phyloP scores from a whole-genome alignment of 2,329 filamentous ascomycete genomes.

The Trichoderma atrobrunneum region DNA sequence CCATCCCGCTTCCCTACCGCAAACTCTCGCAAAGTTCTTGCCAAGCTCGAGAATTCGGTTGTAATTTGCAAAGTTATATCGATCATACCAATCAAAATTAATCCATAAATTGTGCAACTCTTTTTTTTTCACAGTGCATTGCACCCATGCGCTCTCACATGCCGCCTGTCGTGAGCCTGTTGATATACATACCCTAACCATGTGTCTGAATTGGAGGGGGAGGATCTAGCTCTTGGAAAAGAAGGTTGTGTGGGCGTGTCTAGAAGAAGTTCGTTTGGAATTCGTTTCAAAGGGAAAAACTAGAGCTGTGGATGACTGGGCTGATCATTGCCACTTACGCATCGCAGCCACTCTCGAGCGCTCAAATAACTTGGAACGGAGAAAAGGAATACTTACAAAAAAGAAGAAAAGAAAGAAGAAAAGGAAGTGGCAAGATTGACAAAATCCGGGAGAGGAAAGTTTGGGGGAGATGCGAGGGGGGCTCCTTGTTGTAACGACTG shows the following conservation, averaged over 20 bases:
- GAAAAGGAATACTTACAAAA: neutral
- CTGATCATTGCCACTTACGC: conserved; percentile 3
- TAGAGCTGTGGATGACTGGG: neutral
- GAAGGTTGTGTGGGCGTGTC: conserved; percentile 1
- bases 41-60: conserved; percentile 52
- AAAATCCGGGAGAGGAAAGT: conserved; percentile 2
- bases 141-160: conserved; percentile 21
- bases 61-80: conserved; percentile 57
- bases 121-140: conserved; percentile 26
- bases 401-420: neutral
- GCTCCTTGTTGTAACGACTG: conserved; percentile 31
- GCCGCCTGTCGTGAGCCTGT: conserved; percentile 32
- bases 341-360: conserved; percentile 2
- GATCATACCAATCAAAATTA: conserved; percentile 54
- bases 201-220: neutral
- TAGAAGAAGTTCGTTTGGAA: conserved; percentile 29
- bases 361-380: neutral
- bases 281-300: neutral
- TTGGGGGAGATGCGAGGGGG: conserved; percentile 20
- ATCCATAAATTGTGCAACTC: conserved; percentile 38
- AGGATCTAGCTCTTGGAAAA: conserved; percentile 8
- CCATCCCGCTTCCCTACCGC: conserved; percentile 38
- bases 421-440: conserved; percentile 15
- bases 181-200: conserved; percentile 12
- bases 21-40: conserved; percentile 41